Evolutionary conservation across 129 eudicot genomes (phyloP), one percentile per base, ranked within the genome.

Genomic region (Glebionis coronaria): DNA sequence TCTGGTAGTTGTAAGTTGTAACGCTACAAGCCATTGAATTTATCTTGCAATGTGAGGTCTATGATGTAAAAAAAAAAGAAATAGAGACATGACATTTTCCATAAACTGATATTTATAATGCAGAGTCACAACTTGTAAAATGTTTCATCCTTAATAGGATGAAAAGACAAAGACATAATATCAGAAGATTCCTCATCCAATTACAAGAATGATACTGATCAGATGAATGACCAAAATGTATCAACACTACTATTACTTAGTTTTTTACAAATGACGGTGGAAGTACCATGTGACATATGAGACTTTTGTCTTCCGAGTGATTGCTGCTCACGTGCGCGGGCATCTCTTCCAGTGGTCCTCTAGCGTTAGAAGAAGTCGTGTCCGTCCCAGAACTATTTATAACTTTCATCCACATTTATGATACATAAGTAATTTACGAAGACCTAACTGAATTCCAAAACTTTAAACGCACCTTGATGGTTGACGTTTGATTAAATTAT

Each of bases 381-480:
- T n/a, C n/a, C n/a, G n/a, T n/a, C n/a, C n/a, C n/a, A n/a, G n/a
- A 67, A 46, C 61, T 66, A 79, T 65, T 73, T 84, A 87, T 84
- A 87, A 83, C 79, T 56, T 47, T 58, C 65, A 66, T 83, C 80
- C 73, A 80, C 46, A 52, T 42, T 65, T 63, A 70, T 58, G 63
- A 75, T 89, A 82, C 90, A 82, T 13, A 56, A 77, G 61, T 63
- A 67, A 76, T 51, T 75, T 63, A 76, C 71, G 78, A 61, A 49
- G 52, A 71, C 88, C 95, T 82, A 90, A 71, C 65, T 68, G 58
- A 82, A 80, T 74, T 80, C 81, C 78, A 79, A 73, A 71, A 63
- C 74, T 83, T 81, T 90, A 81, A 82, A 88, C 95, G 80, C 77
- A 93, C 98, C 98, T 93, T 84, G 98, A 80, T 88, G 89, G 77